These are phyloP conservation scores for Dichotomocladium elegans DNA, from an alignment of 371 early-diverging fungal genomes.

Conservation along the genomic window DNA sequence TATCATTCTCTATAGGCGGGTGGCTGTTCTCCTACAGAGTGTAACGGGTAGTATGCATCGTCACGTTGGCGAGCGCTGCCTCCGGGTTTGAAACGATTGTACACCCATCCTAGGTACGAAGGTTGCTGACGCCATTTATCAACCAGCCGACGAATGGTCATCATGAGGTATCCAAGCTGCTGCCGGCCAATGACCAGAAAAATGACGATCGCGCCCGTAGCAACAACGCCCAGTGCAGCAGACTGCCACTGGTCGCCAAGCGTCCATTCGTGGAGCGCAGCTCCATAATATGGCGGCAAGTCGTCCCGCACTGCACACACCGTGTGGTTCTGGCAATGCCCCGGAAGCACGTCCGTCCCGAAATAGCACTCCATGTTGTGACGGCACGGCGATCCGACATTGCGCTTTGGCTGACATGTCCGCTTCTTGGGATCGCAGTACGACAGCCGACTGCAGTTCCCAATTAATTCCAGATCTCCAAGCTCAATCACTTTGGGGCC, in stretches of 20 bases:
- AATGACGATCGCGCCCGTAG: conserved; percentile 28
- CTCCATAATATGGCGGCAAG: conserved; percentile 33
- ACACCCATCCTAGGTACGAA: conserved; percentile 31
- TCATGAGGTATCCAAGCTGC: conserved; percentile 21
- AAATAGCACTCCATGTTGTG: conserved; percentile 42
- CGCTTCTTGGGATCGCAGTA: conserved; percentile 37
- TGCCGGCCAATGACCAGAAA: conserved; percentile 28
- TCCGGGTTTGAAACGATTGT: conserved; percentile 18
- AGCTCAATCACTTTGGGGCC: conserved; percentile 36
- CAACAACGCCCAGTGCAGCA: conserved; percentile 27
- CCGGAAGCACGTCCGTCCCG: conserved; percentile 34
- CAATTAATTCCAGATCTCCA: conserved; percentile 35
- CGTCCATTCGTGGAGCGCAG: conserved; percentile 26
- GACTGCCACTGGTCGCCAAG: conserved; percentile 42
- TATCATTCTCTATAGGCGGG: conserved; percentile 31
- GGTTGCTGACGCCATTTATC: conserved; percentile 35
- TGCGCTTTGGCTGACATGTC: conserved; percentile 45
- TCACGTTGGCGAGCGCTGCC: conserved; percentile 1
- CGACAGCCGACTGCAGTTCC: conserved; percentile 41
- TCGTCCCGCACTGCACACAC: conserved; percentile 30
- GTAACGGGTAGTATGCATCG: conserved; percentile 29
- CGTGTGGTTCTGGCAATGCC: conserved; percentile 32
- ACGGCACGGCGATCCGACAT: conserved; percentile 27
- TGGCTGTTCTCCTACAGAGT: conserved; percentile 27
- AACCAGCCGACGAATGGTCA: conserved; percentile 17